These are phyloP conservation scores for Mycena kentingensis DNA, from an alignment of 768 basidiomycete species.

Conservation along the genomic window DNA sequence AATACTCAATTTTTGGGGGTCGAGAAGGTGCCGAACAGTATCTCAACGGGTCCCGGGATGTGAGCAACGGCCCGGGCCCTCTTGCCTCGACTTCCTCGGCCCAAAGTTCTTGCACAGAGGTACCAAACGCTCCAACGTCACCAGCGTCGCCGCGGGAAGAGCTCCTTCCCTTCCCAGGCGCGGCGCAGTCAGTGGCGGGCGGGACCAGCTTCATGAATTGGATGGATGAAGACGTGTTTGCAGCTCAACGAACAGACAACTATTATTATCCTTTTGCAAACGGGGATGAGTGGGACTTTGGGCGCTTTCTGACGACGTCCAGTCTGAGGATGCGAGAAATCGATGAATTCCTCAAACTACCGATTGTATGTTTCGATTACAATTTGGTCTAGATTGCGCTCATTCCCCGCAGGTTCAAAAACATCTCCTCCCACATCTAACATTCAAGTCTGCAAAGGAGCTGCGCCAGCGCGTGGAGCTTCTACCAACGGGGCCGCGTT, in stretches of 20 bases:
- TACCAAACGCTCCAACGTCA: too few relatives aligned
- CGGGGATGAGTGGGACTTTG: constrained; percentile 35
- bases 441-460: constrained; percentile 30
- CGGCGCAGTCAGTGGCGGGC: neutral
- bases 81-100: neutral
- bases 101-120: neutral
- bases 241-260: constrained; percentile 22
- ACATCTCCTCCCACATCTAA: constrained; percentile 12
- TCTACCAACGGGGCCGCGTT: constrained; percentile 30
- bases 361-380: constrained; percentile 23
- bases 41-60: neutral
- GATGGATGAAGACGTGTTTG: constrained; percentile 29
- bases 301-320: constrained; percentile 29
- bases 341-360: constrained; percentile 29
- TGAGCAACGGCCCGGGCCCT: neutral
- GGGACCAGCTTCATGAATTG: constrained; percentile 26
- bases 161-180: neutral
- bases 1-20: neutral
- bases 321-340: constrained; percentile 31
- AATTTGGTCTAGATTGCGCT: neutral
- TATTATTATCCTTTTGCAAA: constrained; percentile 35
- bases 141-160: neutral
- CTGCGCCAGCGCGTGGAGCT: constrained; percentile 29
- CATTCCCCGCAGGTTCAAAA: neutral
- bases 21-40: neutral